A percentile compares a stretch with the other conserved stretches of the same genome.
Evolutionary conservation across 805 yeast species (phyloP).

Genomic region (Yarrowia divulgata): DNA sequence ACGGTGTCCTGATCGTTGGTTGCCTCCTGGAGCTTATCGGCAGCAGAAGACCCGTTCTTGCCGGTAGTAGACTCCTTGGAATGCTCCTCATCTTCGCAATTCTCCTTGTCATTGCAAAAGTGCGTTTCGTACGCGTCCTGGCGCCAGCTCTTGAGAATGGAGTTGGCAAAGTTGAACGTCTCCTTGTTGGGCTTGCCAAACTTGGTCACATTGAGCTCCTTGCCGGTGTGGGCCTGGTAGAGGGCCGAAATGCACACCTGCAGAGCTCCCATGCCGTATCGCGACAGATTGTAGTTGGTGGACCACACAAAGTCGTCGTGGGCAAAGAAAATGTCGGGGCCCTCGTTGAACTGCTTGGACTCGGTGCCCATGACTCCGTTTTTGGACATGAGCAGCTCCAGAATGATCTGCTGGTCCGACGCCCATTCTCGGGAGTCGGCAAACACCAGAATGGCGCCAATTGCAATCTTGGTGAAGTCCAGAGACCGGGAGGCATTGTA

Average conservation of each 20-base stretch:
- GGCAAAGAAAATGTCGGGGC: constrained; percentile 85
- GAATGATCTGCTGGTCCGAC: constrained; percentile 86
- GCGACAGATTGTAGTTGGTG: constrained; percentile 77
- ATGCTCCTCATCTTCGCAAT: constrained; percentile 40
- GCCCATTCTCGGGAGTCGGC: constrained; percentile 96
- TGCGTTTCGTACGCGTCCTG: constrained; percentile 77
- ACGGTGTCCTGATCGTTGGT: constrained; percentile 41
- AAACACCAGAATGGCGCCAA: constrained; percentile 86
- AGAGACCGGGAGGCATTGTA: constrained; percentile 57
- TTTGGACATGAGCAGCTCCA: constrained; percentile 78
- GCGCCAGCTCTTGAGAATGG: constrained; percentile 79
- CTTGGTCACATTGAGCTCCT: constrained; percentile 76
- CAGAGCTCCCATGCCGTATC: constrained; percentile 95
- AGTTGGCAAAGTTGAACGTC: constrained; percentile 83
- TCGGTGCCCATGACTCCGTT: constrained; percentile 86
- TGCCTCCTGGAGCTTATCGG: constrained; percentile 5
- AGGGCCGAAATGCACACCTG: constrained; percentile 88
- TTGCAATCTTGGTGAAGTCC: constrained; percentile 70
- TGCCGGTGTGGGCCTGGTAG: constrained; percentile 84
- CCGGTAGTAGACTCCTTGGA: too few relatives aligned
- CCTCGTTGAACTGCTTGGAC: constrained; percentile 72
- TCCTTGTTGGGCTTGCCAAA: constrained; percentile 92
- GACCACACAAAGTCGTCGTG: constrained; percentile 96
- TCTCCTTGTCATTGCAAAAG: constrained; percentile 55
- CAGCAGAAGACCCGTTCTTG: constrained; percentile 19